Percentiles rank a stretch among this genome's conserved stretches.
Evolutionary conservation across 192 early-diverging fungal genomes (phyloP).

Genomic region (Coemansia nantahalensis): DNA sequence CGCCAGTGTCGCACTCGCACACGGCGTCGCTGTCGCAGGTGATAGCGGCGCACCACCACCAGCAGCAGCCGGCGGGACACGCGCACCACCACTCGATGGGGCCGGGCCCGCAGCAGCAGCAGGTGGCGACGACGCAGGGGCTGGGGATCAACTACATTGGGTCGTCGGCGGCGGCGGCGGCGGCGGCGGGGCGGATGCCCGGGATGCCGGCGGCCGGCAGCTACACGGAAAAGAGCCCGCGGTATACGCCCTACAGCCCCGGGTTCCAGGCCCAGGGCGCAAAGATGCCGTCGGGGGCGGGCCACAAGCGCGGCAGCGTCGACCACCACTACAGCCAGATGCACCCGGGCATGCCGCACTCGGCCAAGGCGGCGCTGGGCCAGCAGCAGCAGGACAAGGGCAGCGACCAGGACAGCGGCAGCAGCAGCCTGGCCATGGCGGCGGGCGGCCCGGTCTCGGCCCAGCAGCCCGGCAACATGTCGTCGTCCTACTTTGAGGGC

Average conservation of each 20-base stretch:
- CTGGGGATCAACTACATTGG: conserved; percentile 40
- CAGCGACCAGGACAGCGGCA: conserved; percentile 11
- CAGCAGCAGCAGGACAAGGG: conserved; percentile 18
- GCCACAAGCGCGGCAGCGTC: conserved; percentile 46
- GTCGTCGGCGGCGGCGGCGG: conserved; percentile 20
- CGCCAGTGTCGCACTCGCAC: conserved; percentile 32
- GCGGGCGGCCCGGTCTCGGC: conserved; percentile 10
- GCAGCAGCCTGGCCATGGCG: conserved; percentile 7
- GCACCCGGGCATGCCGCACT: conserved; percentile 8
- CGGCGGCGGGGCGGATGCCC: conserved; percentile 22
- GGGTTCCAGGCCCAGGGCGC: conserved; percentile 17
- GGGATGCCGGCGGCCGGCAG: conserved; percentile 29
- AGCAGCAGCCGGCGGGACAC: conserved; percentile 1
- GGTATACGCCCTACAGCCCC: conserved; percentile 37
- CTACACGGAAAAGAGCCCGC: conserved; percentile 36
- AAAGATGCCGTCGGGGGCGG: conserved; percentile 12
- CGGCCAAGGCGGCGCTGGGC: conserved; percentile 6
- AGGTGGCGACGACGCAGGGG: conserved; percentile 15
- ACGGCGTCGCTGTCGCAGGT: conserved; percentile 49
- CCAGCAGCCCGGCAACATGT: conserved; percentile 27
- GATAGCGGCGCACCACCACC: conserved; percentile 31
- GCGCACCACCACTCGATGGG: conserved; percentile 33
- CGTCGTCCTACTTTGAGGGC: conserved; percentile 49
- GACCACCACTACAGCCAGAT: conserved; percentile 45
- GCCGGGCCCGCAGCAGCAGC: conserved; percentile 1